A percentile compares a stretch with the other conserved stretches of the same genome.
Evolutionary conservation across 768 basidiomycete species (phyloP).

Genomic region (Lactifluus echinatus): DNA sequence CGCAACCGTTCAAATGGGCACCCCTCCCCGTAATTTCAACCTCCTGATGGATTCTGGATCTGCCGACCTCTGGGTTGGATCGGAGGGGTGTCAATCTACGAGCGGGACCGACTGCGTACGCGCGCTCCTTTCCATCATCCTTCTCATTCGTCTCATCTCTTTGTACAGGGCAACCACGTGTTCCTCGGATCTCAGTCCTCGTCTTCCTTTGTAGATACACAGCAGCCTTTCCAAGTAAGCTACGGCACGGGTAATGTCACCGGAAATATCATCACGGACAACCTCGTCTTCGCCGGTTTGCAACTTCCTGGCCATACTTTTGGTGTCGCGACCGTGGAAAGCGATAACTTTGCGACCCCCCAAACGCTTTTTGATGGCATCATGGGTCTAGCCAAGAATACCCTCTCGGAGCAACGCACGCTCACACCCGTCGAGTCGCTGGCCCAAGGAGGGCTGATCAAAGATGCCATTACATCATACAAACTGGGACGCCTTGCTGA

Average conservation of each 20-base stretch:
- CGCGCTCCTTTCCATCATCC: constrained; percentile 21
- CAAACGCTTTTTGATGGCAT: constrained; percentile 56
- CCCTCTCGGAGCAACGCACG: constrained; percentile 54
- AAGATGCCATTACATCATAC: constrained; percentile 62
- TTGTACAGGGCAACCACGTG: constrained; percentile 47
- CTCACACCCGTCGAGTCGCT: constrained; percentile 68
- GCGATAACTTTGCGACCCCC: constrained; percentile 46
- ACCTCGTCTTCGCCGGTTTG: constrained; percentile 56
- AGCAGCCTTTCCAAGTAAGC: constrained; percentile 45
- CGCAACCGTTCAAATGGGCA: constrained; percentile 36
- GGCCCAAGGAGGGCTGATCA: constrained; percentile 46
- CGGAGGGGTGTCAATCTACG: constrained; percentile 27
- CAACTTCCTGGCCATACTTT: constrained; percentile 50
- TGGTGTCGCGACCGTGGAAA: constrained; percentile 56
- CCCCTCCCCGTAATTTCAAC: constrained; percentile 35
- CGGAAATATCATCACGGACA: constrained; percentile 56
- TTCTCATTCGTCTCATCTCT: neutral
- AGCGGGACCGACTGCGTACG: constrained; percentile 35
- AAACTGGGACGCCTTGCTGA: constrained; percentile 72
- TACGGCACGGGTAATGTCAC: constrained; percentile 66
- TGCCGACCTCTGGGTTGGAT: constrained; percentile 38
- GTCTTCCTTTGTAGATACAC: constrained; percentile 48
- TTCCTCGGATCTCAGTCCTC: constrained; percentile 58
- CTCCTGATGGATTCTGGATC: constrained; percentile 42
- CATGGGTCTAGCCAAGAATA: constrained; percentile 68